Base-by-base conservation (phyloP, 106 monocot genomes). In the Acanthochlamys bracteata region DNA sequence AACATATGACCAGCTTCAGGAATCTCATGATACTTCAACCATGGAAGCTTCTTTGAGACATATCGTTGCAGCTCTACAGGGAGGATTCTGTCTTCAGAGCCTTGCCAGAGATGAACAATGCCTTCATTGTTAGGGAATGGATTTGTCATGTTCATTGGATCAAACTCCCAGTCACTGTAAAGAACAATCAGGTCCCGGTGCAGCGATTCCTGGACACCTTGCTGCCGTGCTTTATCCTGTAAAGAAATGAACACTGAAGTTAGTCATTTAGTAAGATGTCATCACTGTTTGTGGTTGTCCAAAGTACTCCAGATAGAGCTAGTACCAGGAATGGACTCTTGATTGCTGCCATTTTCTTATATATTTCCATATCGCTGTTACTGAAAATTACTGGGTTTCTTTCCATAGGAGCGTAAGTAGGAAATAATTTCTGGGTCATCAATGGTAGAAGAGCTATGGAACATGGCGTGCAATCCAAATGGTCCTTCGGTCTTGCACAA, bases 401-500 rank as follows among this genome's bases (percentile, higher is more conserved):
- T 17, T 59, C 70, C 7, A 82, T 76, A 12, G 89, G 81, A 59
- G 76, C 69, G 0, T 74, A 84, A 24, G 76, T 39, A 56, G 86
- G 84, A 40, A 95, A 77, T 77, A 71, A 84, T 43, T 75, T 82
- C 26, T 94, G 94, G 19, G 82, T 87, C 66, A 86, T 95, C 90
- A 90, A 84, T 86, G 87, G 56, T 90, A 87, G 10, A 77, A 77
- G 20, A 90, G 69, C 66, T 69, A 74, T 9, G 94, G 90, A 11
- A 72, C 56, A 66, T 95, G 82, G 57, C 86, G 86, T 20, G 86
- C 74, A 27, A 95, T 82, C 22, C 86, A 33, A 64, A 82, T 17
- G 13, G 86, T 79, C 86, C 86, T 84, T 22, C 75, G 74, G 69
- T 95, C 89, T 59, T 52, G 74, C 10, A 61, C 1, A 39, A 78